A percentile compares a stretch with the other conserved stretches of the same genome.
Evolutionary conservation across 1,284 basidiomycete genomes (phyloP).

Genomic region (Puccinia horiana): DNA sequence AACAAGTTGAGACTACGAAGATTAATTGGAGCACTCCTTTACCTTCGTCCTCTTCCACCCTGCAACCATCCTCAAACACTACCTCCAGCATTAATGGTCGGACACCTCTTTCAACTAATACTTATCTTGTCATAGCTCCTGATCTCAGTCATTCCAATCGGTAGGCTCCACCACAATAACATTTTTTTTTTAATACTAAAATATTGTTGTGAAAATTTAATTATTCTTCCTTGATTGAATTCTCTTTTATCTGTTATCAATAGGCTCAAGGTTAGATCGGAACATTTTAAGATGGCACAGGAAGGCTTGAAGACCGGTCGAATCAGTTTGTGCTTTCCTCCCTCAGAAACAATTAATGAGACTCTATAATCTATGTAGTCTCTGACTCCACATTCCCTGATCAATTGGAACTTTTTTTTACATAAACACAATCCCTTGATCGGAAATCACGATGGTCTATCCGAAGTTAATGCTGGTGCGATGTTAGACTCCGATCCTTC

Average conservation of each 20-base stretch:
- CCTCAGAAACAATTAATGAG: too few relatives aligned
- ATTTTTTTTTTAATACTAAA: too few relatives aligned
- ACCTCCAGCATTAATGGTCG: too few relatives aligned
- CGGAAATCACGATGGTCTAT: neutral
- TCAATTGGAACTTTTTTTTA: neutral
- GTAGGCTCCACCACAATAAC: neutral
- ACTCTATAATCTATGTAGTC: too few relatives aligned
- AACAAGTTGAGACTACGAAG: neutral
- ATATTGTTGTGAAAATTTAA: neutral
- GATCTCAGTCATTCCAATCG: neutral
- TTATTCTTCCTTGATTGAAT: too few relatives aligned
- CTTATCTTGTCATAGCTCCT: conserved; percentile 6
- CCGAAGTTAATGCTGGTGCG: neutral
- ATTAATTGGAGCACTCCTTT: neutral
- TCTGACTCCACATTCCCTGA: neutral
- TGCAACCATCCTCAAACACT: too few relatives aligned
- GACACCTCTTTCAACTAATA: too few relatives aligned
- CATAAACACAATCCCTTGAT: too few relatives aligned
- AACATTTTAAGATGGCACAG: conserved; percentile 11
- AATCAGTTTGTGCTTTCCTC: neutral
- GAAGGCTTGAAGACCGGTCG: conserved; percentile 18
- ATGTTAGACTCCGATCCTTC: conserved; percentile 7
- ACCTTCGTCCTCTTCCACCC: too few relatives aligned
- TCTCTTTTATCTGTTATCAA: neutral
- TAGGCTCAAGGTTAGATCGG: neutral